Conservation (phyloP, 163 green algal genomes). For the Chlorella variabilis region DNA sequence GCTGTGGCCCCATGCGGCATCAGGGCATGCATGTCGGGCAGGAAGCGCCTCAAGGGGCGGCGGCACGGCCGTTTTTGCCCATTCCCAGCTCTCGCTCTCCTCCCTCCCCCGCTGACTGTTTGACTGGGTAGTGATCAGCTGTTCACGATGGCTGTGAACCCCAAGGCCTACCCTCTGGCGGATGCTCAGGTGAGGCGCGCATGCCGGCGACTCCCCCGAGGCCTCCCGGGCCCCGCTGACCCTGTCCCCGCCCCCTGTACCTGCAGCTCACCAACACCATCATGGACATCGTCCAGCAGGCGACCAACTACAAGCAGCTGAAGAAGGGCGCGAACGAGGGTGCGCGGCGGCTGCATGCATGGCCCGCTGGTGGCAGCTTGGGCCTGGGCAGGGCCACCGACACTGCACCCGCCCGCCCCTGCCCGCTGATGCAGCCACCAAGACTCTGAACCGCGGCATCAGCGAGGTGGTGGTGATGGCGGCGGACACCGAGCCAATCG, state of each 20-base stretch:
- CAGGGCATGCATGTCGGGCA: constrained; percentile 1
- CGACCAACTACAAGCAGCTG: constrained; percentile 99
- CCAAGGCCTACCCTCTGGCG: constrained; percentile 98
- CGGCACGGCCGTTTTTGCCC: constrained; percentile 2
- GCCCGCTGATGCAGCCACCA: constrained; percentile 77
- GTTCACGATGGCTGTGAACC: constrained; percentile 87
- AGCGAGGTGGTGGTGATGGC: constrained; percentile 98
- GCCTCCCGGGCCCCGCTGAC: neutral
- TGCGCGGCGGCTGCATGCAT: constrained; percentile 46
- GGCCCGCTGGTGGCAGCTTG: neutral
- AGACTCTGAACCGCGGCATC: constrained; percentile 97
- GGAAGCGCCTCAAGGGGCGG: neutral
- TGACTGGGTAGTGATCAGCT: constrained; percentile 66
- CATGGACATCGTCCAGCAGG: constrained; percentile 99
- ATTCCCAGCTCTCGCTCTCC: neutral
- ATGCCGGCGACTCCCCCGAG: neutral
- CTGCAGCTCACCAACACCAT: constrained; percentile 97
- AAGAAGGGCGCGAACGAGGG: constrained; percentile 99
- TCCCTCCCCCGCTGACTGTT: constrained; percentile 1
- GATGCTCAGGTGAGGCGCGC: constrained; percentile 76
- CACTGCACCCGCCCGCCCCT: neutral
- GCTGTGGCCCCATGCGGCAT: neutral
- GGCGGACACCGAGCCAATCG: constrained; percentile 98
- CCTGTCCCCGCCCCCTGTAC: neutral
- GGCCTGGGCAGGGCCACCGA: neutral